These are phyloP conservation scores for Alternaria conjuncta DNA, from an alignment of 2,329 filamentous ascomycete species.

Conservation along the genomic window DNA sequence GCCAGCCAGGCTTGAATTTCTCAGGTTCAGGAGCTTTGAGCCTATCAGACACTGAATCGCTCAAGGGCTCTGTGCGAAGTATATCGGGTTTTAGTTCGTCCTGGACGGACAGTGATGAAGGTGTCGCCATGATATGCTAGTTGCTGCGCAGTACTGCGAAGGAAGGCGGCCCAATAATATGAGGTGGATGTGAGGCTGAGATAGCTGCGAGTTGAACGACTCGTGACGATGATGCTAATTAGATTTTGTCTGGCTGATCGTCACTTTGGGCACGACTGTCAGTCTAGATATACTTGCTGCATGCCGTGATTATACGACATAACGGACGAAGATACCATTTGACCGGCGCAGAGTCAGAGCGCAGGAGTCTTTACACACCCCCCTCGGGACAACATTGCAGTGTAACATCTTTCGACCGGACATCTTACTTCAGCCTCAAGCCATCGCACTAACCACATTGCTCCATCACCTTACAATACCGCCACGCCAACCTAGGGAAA, in stretches of 20 bases:
- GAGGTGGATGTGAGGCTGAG: neutral
- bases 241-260: neutral
- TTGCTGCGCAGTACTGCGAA: neutral
- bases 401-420: neutral
- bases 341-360: neutral
- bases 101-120: slow-evolving; percentile 14
- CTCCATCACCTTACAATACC: neutral
- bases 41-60: slow-evolving; percentile 17
- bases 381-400: neutral
- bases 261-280: neutral
- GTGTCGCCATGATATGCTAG: slow-evolving; percentile 10
- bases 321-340: neutral
- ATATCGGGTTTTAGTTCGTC: slow-evolving; percentile 15
- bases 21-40: slow-evolving; percentile 13
- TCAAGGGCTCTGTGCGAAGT: slow-evolving; percentile 4
- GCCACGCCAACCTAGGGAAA: too few species aligned
- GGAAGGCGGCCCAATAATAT: neutral
- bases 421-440: neutral
- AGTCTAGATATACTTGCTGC: neutral
- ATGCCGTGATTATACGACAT: neutral
- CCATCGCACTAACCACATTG: neutral
- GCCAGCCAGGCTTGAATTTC: slow-evolving; percentile 41
- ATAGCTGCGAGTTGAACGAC: neutral
- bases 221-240: neutral
- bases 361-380: neutral